These are phyloP conservation scores for Aciculosporium take DNA, from an alignment of 2,329 filamentous ascomycete genomes.

Conservation along the genomic window DNA sequence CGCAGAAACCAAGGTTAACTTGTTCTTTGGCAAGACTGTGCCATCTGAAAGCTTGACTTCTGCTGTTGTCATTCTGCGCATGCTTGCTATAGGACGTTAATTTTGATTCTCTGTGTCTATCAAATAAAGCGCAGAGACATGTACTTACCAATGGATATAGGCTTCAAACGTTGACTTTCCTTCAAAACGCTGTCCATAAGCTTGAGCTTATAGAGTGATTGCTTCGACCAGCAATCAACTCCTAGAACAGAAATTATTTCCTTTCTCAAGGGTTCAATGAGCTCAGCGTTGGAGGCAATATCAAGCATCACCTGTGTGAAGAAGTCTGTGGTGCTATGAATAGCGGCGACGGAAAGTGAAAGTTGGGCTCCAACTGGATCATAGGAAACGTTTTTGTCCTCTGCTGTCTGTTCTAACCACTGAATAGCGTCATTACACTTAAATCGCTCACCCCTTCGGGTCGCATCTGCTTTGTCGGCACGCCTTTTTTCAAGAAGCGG, in stretches of 20 bases:
- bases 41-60: slow-evolving; percentile 8
- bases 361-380: slow-evolving; percentile 9
- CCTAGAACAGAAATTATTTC: slow-evolving; percentile 11
- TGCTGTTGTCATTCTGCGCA: slow-evolving; percentile 3
- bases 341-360: slow-evolving; percentile 10
- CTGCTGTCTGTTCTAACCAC: slow-evolving; percentile 8
- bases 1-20: not conserved
- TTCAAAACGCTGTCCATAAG: slow-evolving; percentile 36
- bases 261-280: slow-evolving; percentile 10
- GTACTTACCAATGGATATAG: slow-evolving; percentile 7
- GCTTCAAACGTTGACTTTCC: slow-evolving; percentile 32
- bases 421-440: slow-evolving; percentile 10
- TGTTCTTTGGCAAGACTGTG: slow-evolving; percentile 2
- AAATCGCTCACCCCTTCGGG: slow-evolving; percentile 1
- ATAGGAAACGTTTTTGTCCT: not conserved
- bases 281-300: slow-evolving; percentile 10
- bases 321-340: slow-evolving; percentile 13
- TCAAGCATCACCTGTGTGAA: slow-evolving; percentile 10
- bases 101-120: not conserved
- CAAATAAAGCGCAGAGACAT: not conserved
- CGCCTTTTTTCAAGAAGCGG: slow-evolving; percentile 8
- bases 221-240: slow-evolving; percentile 9
- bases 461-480: slow-evolving; percentile 5
- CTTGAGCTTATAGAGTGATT: slow-evolving; percentile 22
- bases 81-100: not conserved